Conservation (phyloP, 2,329 filamentous ascomycete genomes). For the Coniochaeta hoffmannii region DNA sequence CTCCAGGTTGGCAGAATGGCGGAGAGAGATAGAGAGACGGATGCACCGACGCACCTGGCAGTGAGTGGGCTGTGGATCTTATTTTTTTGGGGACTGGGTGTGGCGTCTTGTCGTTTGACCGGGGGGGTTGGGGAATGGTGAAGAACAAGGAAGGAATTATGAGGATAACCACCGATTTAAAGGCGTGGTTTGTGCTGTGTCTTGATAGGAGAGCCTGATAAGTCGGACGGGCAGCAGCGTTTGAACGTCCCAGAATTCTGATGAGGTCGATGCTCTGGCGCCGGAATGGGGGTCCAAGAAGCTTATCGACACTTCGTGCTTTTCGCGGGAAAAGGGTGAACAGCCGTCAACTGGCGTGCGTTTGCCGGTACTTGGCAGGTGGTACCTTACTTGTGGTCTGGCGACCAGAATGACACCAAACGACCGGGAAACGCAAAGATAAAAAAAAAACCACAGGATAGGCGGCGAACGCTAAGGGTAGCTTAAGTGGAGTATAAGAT, state of each 20-base stretch:
- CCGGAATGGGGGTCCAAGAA: background rate
- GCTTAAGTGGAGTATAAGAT: background rate
- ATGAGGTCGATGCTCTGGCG: background rate
- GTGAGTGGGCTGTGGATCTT: conserved; percentile 1
- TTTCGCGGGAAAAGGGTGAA: background rate
- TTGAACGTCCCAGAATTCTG: background rate
- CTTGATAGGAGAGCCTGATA: background rate
- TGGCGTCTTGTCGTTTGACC: background rate
- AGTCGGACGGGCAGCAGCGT: background rate
- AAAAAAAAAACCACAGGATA: background rate
- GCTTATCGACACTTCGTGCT: background rate
- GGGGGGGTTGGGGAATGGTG: background rate
- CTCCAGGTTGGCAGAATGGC: background rate
- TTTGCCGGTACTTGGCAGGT: background rate
- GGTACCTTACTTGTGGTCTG: background rate
- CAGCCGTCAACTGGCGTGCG: background rate
- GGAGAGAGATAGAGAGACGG: background rate
- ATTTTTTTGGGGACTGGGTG: background rate
- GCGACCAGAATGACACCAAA: background rate
- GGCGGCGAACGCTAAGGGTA: background rate
- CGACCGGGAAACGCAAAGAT: background rate
- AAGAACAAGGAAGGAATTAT: background rate
- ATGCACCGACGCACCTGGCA: no score
- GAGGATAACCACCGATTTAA: background rate
- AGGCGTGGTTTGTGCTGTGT: background rate